Base-by-base conservation (phyloP, 805 yeast genomes). In the Soucietia sequanensis region DNA sequence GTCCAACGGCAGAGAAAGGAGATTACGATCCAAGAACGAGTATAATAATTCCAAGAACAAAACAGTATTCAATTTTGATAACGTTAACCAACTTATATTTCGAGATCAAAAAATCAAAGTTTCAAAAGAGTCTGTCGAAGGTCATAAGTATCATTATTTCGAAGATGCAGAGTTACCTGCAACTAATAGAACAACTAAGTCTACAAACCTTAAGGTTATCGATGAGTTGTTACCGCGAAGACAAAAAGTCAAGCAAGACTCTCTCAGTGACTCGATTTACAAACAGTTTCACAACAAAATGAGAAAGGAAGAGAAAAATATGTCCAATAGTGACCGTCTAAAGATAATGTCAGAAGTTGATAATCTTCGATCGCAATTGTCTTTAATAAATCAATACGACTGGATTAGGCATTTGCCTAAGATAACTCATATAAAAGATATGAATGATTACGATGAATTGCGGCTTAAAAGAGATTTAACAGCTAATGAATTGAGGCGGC, bases 221-320 rank as follows among this genome's bases (percentile, higher is more conserved):
- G 31, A 43, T 12, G 35, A 35, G 5, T 18, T 43, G 2, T 34
- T 47, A 11, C 59, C 60, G 16, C 39, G 63, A 22, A 42, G 50
- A 21, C 38, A 53, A 14, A 48, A 52, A 16, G 38, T 28, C 23
- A 25, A 36, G 2, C 46, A 26, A 5, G 72, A 66, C 37, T 76
- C 79, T 4, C 58, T 84, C 31, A 46, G 56, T 1, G 83, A 78
- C 50, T 44, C 52, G 0, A 13, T 62, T 10, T 80, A 63, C 50
- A 47, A 54, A 20, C 41, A 61, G 10, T 75, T 70, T 46, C 90
- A 84, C 56, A 68, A 69, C 27, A 67, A 74, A 25, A 76, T 82
- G 78, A 76, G 73, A 42, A 75, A 75, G 36, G 81, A 80, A 34
- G 95, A 85, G 54, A 72, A 71, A 39, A 68, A 76, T 30, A 78